phyloP scores from a whole-genome alignment of 2,329 filamentous ascomycete species.

The Gyromitra esculenta region DNA sequence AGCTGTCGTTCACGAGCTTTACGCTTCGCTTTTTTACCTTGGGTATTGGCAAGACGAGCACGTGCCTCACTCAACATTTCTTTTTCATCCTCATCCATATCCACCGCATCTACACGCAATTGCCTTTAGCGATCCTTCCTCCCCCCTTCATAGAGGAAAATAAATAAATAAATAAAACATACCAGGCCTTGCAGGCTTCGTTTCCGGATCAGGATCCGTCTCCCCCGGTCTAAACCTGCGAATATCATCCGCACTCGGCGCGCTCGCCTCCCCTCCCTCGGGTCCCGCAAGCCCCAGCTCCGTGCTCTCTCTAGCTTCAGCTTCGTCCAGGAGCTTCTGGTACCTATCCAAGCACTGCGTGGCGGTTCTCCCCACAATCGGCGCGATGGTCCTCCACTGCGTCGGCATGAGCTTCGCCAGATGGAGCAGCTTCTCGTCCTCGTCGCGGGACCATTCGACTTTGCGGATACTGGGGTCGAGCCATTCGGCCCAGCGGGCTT shows the following conservation, averaged over 20 bases:
- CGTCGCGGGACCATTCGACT: slow-evolving; percentile 96
- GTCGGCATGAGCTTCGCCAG: slow-evolving; percentile 98
- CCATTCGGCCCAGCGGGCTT: slow-evolving; percentile 98
- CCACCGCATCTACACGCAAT: slow-evolving; percentile 78
- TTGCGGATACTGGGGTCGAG: slow-evolving; percentile 97
- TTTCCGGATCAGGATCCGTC: slow-evolving; percentile 96
- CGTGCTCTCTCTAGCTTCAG: slow-evolving; percentile 84
- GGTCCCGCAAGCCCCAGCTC: slow-evolving; percentile 85
- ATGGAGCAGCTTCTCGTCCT: slow-evolving; percentile 96
- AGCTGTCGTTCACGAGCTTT: slow-evolving; percentile 96
- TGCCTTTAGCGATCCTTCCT: neutral
- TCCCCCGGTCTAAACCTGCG: slow-evolving; percentile 88
- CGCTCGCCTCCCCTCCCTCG: slow-evolving; percentile 83
- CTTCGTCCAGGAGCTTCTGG: slow-evolving; percentile 94
- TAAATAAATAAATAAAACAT: neutral
- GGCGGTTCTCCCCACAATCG: slow-evolving; percentile 93
- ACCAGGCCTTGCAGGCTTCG: slow-evolving; percentile 84
- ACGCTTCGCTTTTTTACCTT: slow-evolving; percentile 98
- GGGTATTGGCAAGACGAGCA: slow-evolving; percentile 94
- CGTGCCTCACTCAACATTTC: slow-evolving; percentile 99
- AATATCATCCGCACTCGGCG: slow-evolving; percentile 92
- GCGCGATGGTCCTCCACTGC: slow-evolving; percentile 98
- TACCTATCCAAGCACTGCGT: slow-evolving; percentile 98
- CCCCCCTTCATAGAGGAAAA: neutral
- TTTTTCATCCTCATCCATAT: slow-evolving; percentile 98